Evolutionary conservation across 371 early-diverging fungal genomes (phyloP).

Genomic region (Antonospora locustae): DNA sequence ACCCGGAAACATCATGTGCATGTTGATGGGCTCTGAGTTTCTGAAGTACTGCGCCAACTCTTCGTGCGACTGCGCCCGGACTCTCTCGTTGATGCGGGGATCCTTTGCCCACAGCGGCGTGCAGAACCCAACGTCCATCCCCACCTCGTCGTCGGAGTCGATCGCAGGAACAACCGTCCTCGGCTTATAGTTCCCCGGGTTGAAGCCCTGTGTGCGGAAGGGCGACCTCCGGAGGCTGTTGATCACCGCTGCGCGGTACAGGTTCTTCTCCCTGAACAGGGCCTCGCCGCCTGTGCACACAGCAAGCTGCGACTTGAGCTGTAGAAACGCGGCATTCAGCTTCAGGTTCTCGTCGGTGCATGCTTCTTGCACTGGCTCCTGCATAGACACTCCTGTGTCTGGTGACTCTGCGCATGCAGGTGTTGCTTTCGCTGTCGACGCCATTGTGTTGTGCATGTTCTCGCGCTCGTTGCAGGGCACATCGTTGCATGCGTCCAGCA

Average conservation of each 20-base stretch:
- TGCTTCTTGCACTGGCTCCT: no score
- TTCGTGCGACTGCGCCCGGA: conserved; percentile 21
- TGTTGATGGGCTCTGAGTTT: conserved; percentile 13
- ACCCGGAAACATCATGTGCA: conserved; percentile 26
- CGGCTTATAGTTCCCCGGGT: conserved; percentile 1
- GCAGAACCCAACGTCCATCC: conserved; percentile 3
- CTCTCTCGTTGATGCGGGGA: conserved; percentile 7
- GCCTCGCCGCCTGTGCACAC: background rate
- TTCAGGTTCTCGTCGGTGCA: background rate
- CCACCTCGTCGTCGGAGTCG: conserved; percentile 10
- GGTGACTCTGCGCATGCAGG: no score
- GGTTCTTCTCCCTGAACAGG: background rate
- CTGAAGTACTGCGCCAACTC: conserved; percentile 22
- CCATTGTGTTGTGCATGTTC: no score
- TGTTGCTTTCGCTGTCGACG: no score
- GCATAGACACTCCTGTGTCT: background rate
- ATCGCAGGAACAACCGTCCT: conserved; percentile 26
- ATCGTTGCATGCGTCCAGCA: no score
- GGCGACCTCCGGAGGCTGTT: conserved; percentile 6
- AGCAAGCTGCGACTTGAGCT: conserved; percentile 1
- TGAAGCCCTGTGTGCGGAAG: background rate
- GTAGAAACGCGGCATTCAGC: conserved; percentile 9
- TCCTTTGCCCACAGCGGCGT: conserved; percentile 18
- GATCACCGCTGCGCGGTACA: background rate
- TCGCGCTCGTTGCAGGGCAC: no score